A percentile compares a stretch with the other conserved stretches of the same genome.
Evolutionary conservation across 2,329 filamentous ascomycete species (phyloP).

Genomic region (Taxawa tesnikishii): DNA sequence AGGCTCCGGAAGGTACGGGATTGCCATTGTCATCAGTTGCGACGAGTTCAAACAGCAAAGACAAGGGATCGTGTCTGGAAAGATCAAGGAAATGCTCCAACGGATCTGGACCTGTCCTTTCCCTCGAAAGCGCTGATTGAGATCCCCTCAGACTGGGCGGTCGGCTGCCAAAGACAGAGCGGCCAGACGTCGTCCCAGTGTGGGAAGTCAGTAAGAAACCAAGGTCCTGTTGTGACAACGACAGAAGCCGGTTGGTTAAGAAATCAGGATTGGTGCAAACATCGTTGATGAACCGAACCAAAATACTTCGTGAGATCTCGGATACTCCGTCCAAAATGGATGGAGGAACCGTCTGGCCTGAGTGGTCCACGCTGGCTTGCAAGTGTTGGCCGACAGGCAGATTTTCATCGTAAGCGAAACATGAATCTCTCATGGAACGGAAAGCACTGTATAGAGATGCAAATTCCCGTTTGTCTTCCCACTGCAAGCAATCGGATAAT

Average conservation of each 20-base stretch:
- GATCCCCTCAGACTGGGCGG: conserved; percentile 28
- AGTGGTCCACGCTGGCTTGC: no score
- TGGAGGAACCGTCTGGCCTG: no score
- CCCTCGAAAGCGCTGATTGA: conserved; percentile 35
- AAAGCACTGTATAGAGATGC: conserved; percentile 63
- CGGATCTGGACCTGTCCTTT: conserved; percentile 42
- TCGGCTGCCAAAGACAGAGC: conserved; percentile 55
- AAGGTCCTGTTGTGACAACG: conserved; percentile 64
- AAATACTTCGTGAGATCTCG: conserved; percentile 57
- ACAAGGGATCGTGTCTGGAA: conserved; percentile 76
- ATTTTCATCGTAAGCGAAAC: conserved; percentile 30
- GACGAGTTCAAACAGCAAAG: conserved; percentile 79
- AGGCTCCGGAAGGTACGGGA: no score
- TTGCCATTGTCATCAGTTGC: conserved; percentile 73
- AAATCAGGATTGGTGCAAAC: conserved; percentile 82
- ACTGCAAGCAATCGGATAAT: conserved; percentile 65
- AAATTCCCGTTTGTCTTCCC: conserved; percentile 69
- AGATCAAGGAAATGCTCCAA: conserved; percentile 80
- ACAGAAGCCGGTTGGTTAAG: conserved; percentile 68
- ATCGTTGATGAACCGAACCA: conserved; percentile 68
- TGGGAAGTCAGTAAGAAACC: conserved; percentile 21
- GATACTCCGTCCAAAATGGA: conserved; percentile 62
- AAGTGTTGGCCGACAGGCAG: no score
- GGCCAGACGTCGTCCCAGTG: neutral
- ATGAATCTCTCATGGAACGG: conserved; percentile 48